Percentiles rank a stretch among this genome's conserved stretches.
Conservation (phyloP, 331 rosid species). For the Malus hybrid region DNA sequence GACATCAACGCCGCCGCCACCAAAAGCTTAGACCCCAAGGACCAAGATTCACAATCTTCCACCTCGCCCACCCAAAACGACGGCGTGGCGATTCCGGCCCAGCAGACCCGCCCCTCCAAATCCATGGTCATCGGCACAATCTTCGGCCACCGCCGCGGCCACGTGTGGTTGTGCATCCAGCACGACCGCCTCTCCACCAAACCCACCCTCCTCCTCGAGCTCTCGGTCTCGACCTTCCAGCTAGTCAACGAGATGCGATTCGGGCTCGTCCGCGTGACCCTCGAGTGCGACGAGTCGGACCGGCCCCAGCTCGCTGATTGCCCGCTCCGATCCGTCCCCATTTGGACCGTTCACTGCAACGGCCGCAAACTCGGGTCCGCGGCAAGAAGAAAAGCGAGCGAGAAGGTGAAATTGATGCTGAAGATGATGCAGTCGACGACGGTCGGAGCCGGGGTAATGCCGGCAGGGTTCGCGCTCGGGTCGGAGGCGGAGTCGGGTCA, state of each 20-base stretch:
- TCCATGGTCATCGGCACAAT: conserved; percentile 83
- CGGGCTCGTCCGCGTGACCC: conserved; percentile 82
- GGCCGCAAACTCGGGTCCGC: conserved; percentile 68
- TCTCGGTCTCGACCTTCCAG: conserved; percentile 58
- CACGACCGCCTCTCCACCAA: conserved; percentile 50
- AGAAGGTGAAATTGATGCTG: conserved; percentile 42
- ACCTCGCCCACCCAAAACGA: conserved; percentile 17
- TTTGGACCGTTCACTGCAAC: conserved; percentile 67
- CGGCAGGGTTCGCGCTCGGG: conserved; percentile 39
- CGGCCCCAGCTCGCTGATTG: conserved; percentile 28
- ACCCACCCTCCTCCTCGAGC: conserved; percentile 69
- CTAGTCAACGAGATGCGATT: conserved; percentile 79
- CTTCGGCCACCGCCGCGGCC: conserved; percentile 85
- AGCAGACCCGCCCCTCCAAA: conserved; percentile 57
- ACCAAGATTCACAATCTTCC: conserved; percentile 33
- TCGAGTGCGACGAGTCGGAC: conserved; percentile 36
- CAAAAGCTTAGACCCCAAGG: conserved; percentile 1
- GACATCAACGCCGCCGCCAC: background rate
- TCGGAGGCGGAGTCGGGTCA: conserved; percentile 34
- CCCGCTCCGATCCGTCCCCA: conserved; percentile 62
- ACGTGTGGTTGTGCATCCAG: conserved; percentile 80
- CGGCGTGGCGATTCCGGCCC: background rate
- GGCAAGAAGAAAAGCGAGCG: conserved; percentile 42
- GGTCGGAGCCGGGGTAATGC: conserved; percentile 84
- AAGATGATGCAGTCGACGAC: conserved; percentile 68